Evolutionary conservation across 495 filamentous ascomycete species (phyloP).

Genomic region (Aspergillus cavernicola): DNA sequence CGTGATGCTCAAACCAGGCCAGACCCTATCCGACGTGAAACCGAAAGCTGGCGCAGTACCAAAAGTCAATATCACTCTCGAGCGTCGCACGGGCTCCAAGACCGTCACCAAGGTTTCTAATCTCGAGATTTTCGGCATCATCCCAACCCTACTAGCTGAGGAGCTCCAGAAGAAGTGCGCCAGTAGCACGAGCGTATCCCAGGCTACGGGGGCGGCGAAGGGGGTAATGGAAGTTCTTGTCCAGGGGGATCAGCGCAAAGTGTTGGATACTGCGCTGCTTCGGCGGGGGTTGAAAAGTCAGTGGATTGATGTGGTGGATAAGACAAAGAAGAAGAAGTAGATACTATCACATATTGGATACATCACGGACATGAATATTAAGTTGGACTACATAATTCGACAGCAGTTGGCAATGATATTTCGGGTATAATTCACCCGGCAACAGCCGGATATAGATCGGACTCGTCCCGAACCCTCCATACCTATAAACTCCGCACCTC

Average conservation of each 20-base stretch:
- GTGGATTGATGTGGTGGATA: conserved; percentile 65
- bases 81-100: conserved; percentile 67
- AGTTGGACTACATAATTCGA: not conserved
- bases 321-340: conserved; percentile 67
- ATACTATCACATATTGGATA: not conserved
- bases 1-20: conserved; percentile 52
- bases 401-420: too few relatives aligned
- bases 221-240: conserved; percentile 68
- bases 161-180: conserved; percentile 71
- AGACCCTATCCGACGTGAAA: conserved; percentile 51
- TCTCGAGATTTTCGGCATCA: conserved; percentile 60
- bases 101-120: conserved; percentile 62
- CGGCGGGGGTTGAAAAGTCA: conserved; percentile 54
- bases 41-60: conserved; percentile 59
- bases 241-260: conserved; percentile 64
- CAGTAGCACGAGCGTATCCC: conserved; percentile 62
- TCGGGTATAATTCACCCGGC: not conserved
- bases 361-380: not conserved
- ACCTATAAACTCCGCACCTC: not conserved
- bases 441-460: not conserved
- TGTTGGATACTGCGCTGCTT: conserved; percentile 56
- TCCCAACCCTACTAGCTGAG: conserved; percentile 58
- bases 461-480: not conserved
- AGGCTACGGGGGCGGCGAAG: conserved; percentile 58
- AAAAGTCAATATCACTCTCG: conserved; percentile 55